Conservation (phyloP, 495 filamentous ascomycete genomes). For the Podospora australis region DNA sequence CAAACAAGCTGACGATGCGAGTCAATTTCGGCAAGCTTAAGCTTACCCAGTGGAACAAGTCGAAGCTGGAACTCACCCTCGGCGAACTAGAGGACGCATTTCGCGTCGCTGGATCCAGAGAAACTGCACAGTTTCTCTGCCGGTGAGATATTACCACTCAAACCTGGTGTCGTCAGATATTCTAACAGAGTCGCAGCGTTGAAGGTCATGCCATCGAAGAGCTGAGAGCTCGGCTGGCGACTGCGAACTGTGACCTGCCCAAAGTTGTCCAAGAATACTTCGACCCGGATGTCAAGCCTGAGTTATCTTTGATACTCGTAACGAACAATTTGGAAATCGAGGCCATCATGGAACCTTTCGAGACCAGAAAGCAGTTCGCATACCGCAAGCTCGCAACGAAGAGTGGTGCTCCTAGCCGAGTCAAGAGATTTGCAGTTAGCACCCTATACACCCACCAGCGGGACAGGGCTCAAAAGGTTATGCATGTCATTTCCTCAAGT, state of each 20-base stretch:
- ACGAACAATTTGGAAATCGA: neutral
- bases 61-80: conserved; percentile 32
- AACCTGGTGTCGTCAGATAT: neutral
- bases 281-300: neutral
- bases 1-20: conserved; percentile 38
- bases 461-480: conserved; percentile 15
- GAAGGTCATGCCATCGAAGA: neutral
- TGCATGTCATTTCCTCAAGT: conserved; percentile 30
- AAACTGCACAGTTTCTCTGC: conserved; percentile 27
- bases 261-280: neutral
- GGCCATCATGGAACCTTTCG: neutral
- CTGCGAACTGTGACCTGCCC: neutral
- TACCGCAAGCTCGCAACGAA: neutral
- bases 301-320: neutral
- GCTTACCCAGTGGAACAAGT: conserved; percentile 40
- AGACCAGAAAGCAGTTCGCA: neutral
- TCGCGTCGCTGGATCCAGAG: conserved; percentile 20
- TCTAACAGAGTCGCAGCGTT: neutral
- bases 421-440: conserved; percentile 4
- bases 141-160: too few relatives aligned
- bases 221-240: neutral
- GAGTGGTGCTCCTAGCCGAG: neutral
- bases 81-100: conserved; percentile 47
- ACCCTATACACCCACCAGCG: conserved; percentile 6
- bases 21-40: conserved; percentile 51